Base-by-base conservation (phyloP, 2,329 filamentous ascomycete genomes). In the Curvularia verruculosa region DNA sequence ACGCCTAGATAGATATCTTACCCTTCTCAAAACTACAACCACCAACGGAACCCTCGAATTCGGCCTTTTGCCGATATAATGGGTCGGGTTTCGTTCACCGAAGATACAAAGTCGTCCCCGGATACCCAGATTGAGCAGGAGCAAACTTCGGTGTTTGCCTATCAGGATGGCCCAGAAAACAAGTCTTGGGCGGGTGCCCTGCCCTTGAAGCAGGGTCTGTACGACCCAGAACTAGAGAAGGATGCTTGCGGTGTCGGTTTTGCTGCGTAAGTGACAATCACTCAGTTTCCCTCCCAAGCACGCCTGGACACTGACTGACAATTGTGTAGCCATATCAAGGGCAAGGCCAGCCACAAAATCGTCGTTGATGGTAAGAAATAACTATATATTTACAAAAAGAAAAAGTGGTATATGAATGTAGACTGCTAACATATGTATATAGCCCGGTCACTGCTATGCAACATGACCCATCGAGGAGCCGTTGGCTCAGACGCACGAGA, bases 171-270 rank as follows among this genome's bases (percentile, higher is more conserved):
- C 54, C 81, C 88, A 59, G 88, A 92, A 78, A 92, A 92, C 82
- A 92, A 92, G 77, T 94, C 91, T 67, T 96, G 95, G 95, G 95
- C 94, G 71, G 91, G 93, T 75, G 90, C 94, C 75, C 86, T 99
- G 71, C 95, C 95, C 74, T 87, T 96, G 85, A 96, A 96, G 87
- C 94, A 98, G 88, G 95, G 94, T 84, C 87, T 99, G 49, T 99
- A 99, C 77, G 93, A 98, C 81, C 95, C 95, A 63, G 87, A 89
- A 77, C 87, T 96, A 65, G 95, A 98, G 82, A 98, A 98, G 80
- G 95, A 99, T 93, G 93, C 95, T 68, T 99, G 95, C 76, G 95
- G 95, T 90, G 95, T 99, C 74, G 95, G 95, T 78, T 99, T 99
- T 80, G 92, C 94, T 80, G 96, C 94, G 92, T 96, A 84, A 82